Evolutionary conservation across 257 asterid species (phyloP).

Genomic region (Orobanche coerulescens): DNA sequence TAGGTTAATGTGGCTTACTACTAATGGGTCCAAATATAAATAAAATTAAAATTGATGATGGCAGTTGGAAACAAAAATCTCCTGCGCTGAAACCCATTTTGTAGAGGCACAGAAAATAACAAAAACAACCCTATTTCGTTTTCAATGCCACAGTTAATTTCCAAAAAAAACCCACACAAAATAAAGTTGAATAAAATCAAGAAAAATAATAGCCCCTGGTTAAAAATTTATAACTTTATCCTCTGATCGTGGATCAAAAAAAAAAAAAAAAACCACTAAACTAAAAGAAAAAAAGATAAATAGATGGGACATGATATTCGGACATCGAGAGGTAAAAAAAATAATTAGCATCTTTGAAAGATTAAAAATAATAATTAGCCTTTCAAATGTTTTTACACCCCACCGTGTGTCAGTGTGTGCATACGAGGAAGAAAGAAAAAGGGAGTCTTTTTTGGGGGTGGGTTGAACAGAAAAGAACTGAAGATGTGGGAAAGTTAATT

Average conservation of each 20-base stretch:
- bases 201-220: background rate
- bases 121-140: slow-evolving; percentile 25
- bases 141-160: background rate
- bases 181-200: background rate
- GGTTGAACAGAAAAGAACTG: background rate
- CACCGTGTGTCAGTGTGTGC: background rate
- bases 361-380: background rate
- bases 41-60: background rate
- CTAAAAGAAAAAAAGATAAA: background rate
- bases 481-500: slow-evolving; percentile 12
- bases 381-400: no score
- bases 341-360: slow-evolving; percentile 15
- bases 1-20: no score
- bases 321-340: slow-evolving; percentile 12
- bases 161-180: background rate
- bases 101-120: background rate
- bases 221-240: slow-evolving; percentile 20
- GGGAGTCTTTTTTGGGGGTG: background rate
- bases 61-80: slow-evolving; percentile 17
- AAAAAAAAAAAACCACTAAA: background rate
- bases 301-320: background rate
- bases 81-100: slow-evolving; percentile 16
- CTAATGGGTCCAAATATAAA: background rate
- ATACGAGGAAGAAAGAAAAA: background rate
- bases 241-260: slow-evolving; percentile 13